Percentiles rank a stretch among this genome's conserved stretches.
These are phyloP conservation scores for Populus davidiana DNA, from an alignment of 345 rosid genomes.

Conservation along the genomic window DNA sequence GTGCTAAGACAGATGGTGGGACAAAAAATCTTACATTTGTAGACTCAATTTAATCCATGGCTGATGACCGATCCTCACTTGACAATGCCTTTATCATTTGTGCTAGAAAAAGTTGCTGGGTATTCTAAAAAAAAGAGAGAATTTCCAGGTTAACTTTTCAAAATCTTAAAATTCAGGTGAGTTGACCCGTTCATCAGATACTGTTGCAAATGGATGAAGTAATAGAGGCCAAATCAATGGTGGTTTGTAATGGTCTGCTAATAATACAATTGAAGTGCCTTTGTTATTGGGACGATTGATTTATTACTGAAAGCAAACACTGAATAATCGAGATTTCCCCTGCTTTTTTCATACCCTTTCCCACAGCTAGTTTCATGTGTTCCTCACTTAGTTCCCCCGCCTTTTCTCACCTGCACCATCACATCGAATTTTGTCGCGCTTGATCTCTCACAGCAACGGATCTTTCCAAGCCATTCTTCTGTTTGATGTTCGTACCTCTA, in stretches of 20 bases:
- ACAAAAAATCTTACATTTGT: neutral
- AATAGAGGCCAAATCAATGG: neutral
- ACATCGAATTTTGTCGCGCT: too few relatives aligned
- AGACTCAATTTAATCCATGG: neutral
- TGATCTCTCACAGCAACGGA: neutral
- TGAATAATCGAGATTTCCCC: neutral
- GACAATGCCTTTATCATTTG: neutral
- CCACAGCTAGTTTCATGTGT: neutral
- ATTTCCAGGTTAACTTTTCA: neutral
- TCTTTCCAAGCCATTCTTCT: neutral
- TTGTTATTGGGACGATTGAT: neutral
- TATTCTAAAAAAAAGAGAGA: neutral
- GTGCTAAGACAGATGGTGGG: neutral
- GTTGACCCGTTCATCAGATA: too few relatives aligned
- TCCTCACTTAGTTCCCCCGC: too few relatives aligned
- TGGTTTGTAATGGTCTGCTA: neutral
- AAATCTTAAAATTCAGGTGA: neutral
- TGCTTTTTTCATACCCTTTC: neutral
- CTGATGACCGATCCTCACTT: neutral
- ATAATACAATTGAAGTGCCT: neutral
- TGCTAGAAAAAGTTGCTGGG: neutral
- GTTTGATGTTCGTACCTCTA: neutral
- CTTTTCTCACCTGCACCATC: neutral
- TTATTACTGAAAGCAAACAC: neutral
- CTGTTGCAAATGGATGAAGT: neutral